Base-by-base conservation (phyloP, 306 rosid species). In the Lagenaria siceraria region DNA sequence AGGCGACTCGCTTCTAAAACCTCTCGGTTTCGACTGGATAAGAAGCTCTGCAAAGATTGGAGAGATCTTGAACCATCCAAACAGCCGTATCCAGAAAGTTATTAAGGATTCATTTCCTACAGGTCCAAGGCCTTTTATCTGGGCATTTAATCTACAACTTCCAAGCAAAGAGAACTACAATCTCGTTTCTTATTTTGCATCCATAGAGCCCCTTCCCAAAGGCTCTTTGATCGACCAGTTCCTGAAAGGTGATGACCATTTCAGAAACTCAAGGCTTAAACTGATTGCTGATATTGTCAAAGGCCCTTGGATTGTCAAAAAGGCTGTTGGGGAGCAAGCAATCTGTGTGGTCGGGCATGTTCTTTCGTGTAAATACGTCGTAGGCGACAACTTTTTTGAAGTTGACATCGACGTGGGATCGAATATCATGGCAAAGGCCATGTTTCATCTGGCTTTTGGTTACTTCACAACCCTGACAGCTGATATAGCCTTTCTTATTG, bases 11-110 rank as follows among this genome's bases (percentile, higher is more conserved):
- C 82, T 94, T 31, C 89, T 94, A 81, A 90, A 89, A 84, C 95
- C 97, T 78, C 85, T 94, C 46, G 97, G 98, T 24, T 90, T 94
- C 46, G 98, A 94, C 86, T 94, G 98, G 98, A 84, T 94, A 51
- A 92, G 80, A 82, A 89, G 97, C 63, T 85, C 97, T 6, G 72
- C 77, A 70, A 94, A 92, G 87, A 84, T 92, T 56, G 84, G 83
- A 29, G 98, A 88, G 77, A 81, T 92, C 77, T 70, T 94, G 65
- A 83, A 82, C 77, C 78, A 89, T 81, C 97, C 90, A 48, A 63
- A 79, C 80, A 85, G 83, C 79, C 88, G 92, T 52, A 80, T 94
- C 17, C 80, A 86, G 78, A 92, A 83, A 82, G 86, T 80, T 6
- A 87, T 90, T 29, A 92, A 87, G 78, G 84, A 90, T 1, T 83